A percentile compares a stretch with the other conserved stretches of the same genome.
These are phyloP conservation scores for Tardiomyces digboiensis DNA, from an alignment of 1,139 yeast species.

Conservation along the genomic window DNA sequence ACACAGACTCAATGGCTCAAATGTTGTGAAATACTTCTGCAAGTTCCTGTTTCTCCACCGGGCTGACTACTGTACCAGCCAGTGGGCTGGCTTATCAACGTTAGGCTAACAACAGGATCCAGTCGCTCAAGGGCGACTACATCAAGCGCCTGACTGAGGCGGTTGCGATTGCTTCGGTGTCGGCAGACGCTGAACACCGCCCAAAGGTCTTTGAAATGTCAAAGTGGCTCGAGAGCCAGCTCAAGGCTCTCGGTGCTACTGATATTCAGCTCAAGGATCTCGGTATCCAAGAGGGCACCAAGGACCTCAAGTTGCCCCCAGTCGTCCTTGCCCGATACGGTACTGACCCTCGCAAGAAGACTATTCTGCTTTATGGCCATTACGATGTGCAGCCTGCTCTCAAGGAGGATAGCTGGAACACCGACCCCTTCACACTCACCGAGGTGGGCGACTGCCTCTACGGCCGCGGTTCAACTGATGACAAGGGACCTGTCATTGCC, in stretches of 20 bases:
- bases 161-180: conserved; percentile 90
- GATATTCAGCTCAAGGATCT: conserved; percentile 77
- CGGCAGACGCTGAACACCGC: conserved; percentile 80
- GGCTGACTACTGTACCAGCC: no score
- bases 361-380: conserved; percentile 89
- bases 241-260: conserved; percentile 60
- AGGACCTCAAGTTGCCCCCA: conserved; percentile 84
- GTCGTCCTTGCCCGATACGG: conserved; percentile 87
- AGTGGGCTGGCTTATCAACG: no score
- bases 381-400: conserved; percentile 98
- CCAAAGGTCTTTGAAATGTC: conserved; percentile 84
- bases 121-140: conserved; percentile 24
- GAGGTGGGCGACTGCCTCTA: conserved; percentile 44
- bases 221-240: conserved; percentile 61
- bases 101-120: conserved; percentile 12
- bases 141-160: conserved; percentile 50
- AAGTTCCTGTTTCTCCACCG: no score
- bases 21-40: no score
- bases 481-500: conserved; percentile 96
- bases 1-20: no score
- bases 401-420: conserved; percentile 87
- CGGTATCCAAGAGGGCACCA: conserved; percentile 77
- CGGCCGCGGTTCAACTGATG: conserved; percentile 97
- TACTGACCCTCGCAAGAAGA: conserved; percentile 67
- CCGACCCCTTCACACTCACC: conserved; percentile 77